Percentiles rank a stretch among this genome's conserved stretches.
Conservation (phyloP, 164 flowering plant species). For the Stephania yunnanensis region DNA sequence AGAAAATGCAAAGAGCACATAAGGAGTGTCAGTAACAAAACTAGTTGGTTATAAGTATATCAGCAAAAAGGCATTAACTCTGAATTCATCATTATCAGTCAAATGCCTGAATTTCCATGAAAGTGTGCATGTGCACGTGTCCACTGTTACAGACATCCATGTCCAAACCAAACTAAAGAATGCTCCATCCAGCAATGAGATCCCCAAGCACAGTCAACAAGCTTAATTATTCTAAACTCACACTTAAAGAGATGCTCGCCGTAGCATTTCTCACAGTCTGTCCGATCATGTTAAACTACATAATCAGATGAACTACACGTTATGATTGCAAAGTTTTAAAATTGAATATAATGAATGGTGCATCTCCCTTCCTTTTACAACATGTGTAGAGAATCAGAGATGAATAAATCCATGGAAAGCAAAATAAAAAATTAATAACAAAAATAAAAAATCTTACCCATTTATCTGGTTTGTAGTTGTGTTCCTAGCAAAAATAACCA, state of each 20-base stretch:
- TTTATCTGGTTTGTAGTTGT: constrained; percentile 76
- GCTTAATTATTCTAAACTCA: neutral
- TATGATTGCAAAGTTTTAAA: neutral
- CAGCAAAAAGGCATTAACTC: too few species aligned
- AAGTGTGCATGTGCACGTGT: too few species aligned
- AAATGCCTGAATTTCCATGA: too few species aligned
- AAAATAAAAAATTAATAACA: neutral
- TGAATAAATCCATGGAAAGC: neutral
- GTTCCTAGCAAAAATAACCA: constrained; percentile 86
- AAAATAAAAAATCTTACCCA: constrained; percentile 41
- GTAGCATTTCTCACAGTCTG: neutral
- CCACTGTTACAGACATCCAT: too few species aligned
- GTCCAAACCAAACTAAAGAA: too few species aligned
- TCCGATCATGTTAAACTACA: neutral
- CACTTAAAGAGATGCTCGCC: neutral
- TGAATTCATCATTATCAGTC: too few species aligned
- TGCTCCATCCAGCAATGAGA: too few species aligned
- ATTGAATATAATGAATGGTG: neutral
- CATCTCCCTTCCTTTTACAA: neutral
- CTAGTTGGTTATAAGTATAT: too few species aligned
- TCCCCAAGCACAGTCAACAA: neutral
- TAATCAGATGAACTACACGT: neutral
- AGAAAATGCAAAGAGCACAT: neutral
- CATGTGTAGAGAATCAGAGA: neutral
- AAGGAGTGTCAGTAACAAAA: neutral